Percentiles rank a stretch among this genome's conserved stretches.
Evolutionary conservation across 129 eudicot genomes (phyloP).

Genomic region (Logfia minima): DNA sequence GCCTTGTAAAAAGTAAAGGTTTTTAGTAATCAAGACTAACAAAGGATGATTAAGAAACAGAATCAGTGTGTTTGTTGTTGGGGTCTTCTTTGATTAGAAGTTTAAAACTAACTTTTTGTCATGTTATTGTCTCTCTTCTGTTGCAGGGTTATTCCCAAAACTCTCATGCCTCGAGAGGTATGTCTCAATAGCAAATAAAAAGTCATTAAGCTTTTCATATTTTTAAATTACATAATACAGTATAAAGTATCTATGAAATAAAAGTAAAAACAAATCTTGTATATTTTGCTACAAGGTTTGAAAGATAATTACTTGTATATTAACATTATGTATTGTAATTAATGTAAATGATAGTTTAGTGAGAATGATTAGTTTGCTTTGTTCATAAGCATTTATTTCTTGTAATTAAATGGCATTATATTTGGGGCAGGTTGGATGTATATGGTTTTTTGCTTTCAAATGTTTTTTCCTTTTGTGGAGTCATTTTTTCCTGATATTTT

Average conservation of each 20-base stretch:
- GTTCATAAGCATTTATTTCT: not conserved
- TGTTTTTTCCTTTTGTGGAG: constrained; percentile 52
- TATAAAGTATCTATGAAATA: no score
- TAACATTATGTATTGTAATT: not conserved
- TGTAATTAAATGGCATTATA: not conserved
- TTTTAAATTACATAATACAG: not conserved
- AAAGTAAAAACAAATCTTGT: no score
- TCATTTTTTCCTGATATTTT: constrained; percentile 35
- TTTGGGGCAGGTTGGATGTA: constrained; percentile 9
- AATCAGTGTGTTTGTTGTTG: constrained; percentile 44
- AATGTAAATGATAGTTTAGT: constrained; percentile 6
- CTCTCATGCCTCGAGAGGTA: constrained; percentile 99
- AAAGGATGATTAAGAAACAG: constrained; percentile 36
- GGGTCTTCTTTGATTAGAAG: constrained; percentile 33
- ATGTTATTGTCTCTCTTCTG: constrained; percentile 70
- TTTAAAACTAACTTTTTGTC: constrained; percentile 53
- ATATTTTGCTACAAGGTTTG: not conserved
- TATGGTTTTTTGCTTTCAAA: constrained; percentile 25
- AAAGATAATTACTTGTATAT: not conserved
- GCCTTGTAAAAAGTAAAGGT: constrained; percentile 16
- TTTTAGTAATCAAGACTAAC: constrained; percentile 6
- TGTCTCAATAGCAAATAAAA: constrained; percentile 48
- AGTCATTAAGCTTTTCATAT: constrained; percentile 46
- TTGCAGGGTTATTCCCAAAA: constrained; percentile 99
- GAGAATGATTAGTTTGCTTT: not conserved